Base-by-base conservation (phyloP, 352 stramenopile genomes). In the Phytophthora palmivora region DNA sequence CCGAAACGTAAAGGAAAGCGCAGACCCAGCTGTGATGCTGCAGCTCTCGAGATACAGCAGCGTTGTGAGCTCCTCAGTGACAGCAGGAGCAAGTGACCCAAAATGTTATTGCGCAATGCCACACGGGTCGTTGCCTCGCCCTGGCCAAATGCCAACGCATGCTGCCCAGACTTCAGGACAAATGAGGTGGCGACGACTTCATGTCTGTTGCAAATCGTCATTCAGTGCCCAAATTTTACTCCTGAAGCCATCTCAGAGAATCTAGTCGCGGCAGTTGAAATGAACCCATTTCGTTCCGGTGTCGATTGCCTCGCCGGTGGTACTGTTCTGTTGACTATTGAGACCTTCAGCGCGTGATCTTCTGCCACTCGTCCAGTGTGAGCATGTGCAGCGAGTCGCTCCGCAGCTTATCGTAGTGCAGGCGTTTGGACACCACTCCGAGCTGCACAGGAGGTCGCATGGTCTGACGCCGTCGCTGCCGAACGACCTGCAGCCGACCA, bases 341-440 rank as follows among this genome's bases (percentile, higher is more conserved):
- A n/a, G 32, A 36, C 28, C 10, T 37, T 83, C 37, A 82, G 30
- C 51, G 72, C 16, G 72, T 82, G 56, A 89, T 70, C 36, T 87
- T 73, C 67, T 87, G 64, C 79, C 79, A 89, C 51, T 89, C 77
- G 63, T 79, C 74, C 55, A 73, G 66, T 53, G 84, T 87, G 6
- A 89, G 70, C 22, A 70, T 74, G 15, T 74, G 74, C 18, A 87
- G 58, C 56, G 74, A 82, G 36, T 76, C 65, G 43, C 69, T 84
- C n/a, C 75, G 77, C 24, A 87, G 58, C 16, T 74, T 66, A 34
- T 87, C 75, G 58, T 89, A 87, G 52, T 87, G 79, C 9, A 89
- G 48, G 0, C 74, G 77, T 49, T 87, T 89, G 57, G 72, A 84
- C 19, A 84, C 79, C 15, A 88, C 58, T 2, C 79, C 79, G 24